Evolutionary conservation across 2,329 filamentous ascomycete species (phyloP).

Genomic region (Pseudogymnoascus verrucosus): DNA sequence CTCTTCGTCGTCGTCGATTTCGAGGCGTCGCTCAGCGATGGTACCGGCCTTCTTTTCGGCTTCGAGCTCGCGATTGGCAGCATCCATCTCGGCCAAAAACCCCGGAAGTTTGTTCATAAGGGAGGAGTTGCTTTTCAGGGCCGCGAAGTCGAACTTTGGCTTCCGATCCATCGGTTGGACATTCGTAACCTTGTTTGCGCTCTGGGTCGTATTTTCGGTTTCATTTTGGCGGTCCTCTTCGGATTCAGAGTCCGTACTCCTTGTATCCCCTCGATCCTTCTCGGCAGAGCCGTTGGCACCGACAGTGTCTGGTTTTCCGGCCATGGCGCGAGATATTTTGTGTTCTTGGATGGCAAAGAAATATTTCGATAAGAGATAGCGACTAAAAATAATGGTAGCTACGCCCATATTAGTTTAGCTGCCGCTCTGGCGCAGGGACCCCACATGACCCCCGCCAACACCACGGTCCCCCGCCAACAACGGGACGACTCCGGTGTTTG

Average conservation of each 20-base stretch:
- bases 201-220: not conserved
- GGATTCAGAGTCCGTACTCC: not conserved
- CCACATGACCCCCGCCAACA: slow-evolving; percentile 6
- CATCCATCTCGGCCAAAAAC: slow-evolving; percentile 18
- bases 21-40: slow-evolving; percentile 1
- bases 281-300: not conserved
- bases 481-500: slow-evolving; percentile 5
- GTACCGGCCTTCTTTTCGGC: slow-evolving; percentile 14
- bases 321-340: not conserved
- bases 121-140: slow-evolving; percentile 9
- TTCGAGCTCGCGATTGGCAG: slow-evolving; percentile 17
- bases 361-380: slow-evolving; percentile 9
- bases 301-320: not conserved
- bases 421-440: slow-evolving; percentile 2
- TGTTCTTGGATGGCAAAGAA: slow-evolving; percentile 3
- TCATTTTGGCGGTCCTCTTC: not conserved
- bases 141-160: slow-evolving; percentile 13
- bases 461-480: not conserved
- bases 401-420: not conserved
- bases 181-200: slow-evolving; percentile 13
- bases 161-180: slow-evolving; percentile 18
- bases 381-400: slow-evolving; percentile 1
- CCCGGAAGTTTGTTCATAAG: slow-evolving; percentile 10
- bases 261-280: not conserved
- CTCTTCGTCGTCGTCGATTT: slow-evolving; percentile 9